These are phyloP conservation scores for Blastobotrys illinoisensis DNA, from an alignment of 1,139 yeast species.

Conservation along the genomic window DNA sequence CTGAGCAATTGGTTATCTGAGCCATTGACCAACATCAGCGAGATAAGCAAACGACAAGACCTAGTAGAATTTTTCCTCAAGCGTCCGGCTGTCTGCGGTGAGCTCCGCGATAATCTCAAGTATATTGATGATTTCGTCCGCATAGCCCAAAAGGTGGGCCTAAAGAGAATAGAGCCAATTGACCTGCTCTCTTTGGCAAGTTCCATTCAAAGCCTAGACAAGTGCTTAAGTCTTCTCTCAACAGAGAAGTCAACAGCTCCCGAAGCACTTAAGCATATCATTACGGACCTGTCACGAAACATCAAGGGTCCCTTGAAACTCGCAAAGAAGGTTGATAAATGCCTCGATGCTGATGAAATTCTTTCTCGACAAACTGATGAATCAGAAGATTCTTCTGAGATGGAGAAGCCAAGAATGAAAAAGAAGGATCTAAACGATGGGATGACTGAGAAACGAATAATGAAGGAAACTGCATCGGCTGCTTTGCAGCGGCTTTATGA, in stretches of 20 bases:
- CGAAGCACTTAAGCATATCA: conserved; percentile 4
- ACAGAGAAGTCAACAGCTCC: background rate
- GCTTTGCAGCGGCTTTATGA: conserved; percentile 24
- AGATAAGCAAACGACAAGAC: conserved; percentile 55
- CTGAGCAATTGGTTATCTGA: conserved; percentile 77
- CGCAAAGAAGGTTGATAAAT: conserved; percentile 15
- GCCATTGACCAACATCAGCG: conserved; percentile 59
- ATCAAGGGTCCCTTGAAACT: conserved; percentile 10
- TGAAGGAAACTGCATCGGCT: conserved; percentile 18
- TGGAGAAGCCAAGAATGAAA: background rate
- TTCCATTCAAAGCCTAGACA: conserved; percentile 33
- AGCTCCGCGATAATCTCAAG: conserved; percentile 29
- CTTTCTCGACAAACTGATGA: conserved; percentile 8
- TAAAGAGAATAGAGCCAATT: conserved; percentile 41
- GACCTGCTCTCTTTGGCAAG: conserved; percentile 43
- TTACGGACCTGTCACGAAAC: conserved; percentile 6
- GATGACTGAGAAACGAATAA: conserved; percentile 14
- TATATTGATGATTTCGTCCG: conserved; percentile 48
- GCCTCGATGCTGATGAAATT: conserved; percentile 16
- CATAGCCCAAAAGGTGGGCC: conserved; percentile 45
- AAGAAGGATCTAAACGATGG: conserved; percentile 9
- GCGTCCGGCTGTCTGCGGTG: conserved; percentile 36
- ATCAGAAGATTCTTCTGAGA: conserved; percentile 8
- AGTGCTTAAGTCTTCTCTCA: conserved; percentile 13
- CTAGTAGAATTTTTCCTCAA: conserved; percentile 51